Conservation (phyloP, 179 eudicot genomes). For the Vitellaria paradoxa region DNA sequence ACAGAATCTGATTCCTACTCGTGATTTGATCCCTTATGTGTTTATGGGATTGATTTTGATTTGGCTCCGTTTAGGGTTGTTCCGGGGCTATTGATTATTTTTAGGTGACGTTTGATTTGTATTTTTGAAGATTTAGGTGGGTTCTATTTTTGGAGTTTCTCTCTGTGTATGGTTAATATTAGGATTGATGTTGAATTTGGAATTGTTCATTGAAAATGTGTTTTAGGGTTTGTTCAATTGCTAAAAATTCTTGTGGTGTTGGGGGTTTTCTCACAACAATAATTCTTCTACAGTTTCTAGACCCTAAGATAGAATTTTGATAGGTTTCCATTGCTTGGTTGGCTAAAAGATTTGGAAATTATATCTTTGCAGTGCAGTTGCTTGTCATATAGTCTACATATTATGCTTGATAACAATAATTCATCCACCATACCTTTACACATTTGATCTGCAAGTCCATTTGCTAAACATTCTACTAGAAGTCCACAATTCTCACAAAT, state of each 20-base stretch:
- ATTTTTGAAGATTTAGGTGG: neutral
- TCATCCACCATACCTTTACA: no score
- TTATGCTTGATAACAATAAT: neutral
- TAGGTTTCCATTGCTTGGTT: conserved; percentile 26
- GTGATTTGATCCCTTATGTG: neutral
- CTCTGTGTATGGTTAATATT: neutral
- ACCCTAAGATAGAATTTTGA: no score
- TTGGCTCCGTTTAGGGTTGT: neutral
- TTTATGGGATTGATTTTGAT: neutral
- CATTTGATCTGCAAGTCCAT: no score
- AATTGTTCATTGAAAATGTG: neutral
- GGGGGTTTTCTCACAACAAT: no score
- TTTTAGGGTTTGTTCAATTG: no score
- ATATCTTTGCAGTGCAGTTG: neutral
- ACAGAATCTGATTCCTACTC: neutral
- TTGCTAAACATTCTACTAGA: neutral
- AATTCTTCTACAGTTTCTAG: no score
- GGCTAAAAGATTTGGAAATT: neutral
- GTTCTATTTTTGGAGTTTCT: neutral
- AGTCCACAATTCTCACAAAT: no score
- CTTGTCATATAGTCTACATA: neutral
- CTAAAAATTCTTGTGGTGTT: neutral
- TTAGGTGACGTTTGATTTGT: neutral
- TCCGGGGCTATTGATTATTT: neutral
- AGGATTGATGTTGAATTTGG: neutral